phyloP scores from a whole-genome alignment of 768 basidiomycete genomes.

The Gloeopeniophorella convolvens region DNA sequence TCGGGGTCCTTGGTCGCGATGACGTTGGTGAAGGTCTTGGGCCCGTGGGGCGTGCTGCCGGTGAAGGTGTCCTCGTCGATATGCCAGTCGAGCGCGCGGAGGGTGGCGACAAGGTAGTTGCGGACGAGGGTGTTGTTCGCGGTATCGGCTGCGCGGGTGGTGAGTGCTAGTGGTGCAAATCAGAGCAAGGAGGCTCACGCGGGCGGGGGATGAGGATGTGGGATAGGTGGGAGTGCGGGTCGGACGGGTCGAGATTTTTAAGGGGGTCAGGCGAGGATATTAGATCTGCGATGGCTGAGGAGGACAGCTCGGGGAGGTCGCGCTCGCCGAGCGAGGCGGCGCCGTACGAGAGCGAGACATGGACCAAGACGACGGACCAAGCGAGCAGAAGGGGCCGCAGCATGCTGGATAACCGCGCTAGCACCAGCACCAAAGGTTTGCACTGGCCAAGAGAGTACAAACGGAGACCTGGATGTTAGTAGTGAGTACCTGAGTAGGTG shows the following conservation, averaged over 20 bases:
- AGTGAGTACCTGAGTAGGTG: too few species aligned
- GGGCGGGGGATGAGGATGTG: slow-evolving; percentile 82
- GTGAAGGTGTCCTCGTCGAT: slow-evolving; percentile 81
- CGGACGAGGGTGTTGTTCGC: slow-evolving; percentile 77
- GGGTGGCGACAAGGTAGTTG: slow-evolving; percentile 67
- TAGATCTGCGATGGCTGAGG: slow-evolving; percentile 44
- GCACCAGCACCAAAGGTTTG: not conserved
- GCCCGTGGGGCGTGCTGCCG: slow-evolving; percentile 74
- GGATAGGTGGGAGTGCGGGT: slow-evolving; percentile 69
- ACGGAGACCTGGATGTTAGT: too few species aligned
- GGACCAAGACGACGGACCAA: not conserved
- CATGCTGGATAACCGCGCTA: not conserved
- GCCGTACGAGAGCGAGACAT: slow-evolving; percentile 23
- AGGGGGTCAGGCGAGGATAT: slow-evolving; percentile 55
- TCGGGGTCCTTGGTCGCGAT: slow-evolving; percentile 92
- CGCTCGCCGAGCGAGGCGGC: slow-evolving; percentile 32
- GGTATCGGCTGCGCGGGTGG: slow-evolving; percentile 47
- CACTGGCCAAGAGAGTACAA: too few species aligned
- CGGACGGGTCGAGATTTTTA: slow-evolving; percentile 57
- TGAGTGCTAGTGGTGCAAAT: not conserved
- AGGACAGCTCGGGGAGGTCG: slow-evolving; percentile 38
- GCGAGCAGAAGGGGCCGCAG: not conserved
- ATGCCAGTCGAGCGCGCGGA: slow-evolving; percentile 77
- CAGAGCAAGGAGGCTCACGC: slow-evolving; percentile 39
- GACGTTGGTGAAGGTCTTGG: slow-evolving; percentile 77